Conservation (phyloP, 129 eudicot genomes). For the Flaveria bidentis region DNA sequence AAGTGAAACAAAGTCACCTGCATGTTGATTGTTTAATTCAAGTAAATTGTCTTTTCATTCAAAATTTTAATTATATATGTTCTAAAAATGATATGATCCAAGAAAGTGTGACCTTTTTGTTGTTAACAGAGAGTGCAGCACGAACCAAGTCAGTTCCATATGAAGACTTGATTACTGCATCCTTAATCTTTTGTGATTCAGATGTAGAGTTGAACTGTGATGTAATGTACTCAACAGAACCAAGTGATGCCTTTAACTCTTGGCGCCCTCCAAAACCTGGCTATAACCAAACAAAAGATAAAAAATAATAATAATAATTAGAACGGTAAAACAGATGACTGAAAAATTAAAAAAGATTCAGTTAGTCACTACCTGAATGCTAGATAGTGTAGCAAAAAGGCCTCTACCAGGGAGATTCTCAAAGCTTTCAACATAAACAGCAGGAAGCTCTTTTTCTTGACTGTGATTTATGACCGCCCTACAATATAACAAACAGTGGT, state of each 20-base stretch:
- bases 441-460: conserved; percentile 87
- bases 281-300: conserved; percentile 48
- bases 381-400: conserved; percentile 82
- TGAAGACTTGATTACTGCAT: conserved; percentile 73
- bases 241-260: conserved; percentile 81
- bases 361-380: conserved; percentile 63
- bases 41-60: neutral
- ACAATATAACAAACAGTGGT: conserved; percentile 25
- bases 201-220: conserved; percentile 71
- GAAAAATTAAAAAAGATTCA: neutral
- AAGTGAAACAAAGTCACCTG: conserved; percentile 94
- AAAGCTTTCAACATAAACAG: conserved; percentile 86
- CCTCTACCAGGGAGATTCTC: conserved; percentile 97
- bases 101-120: conserved; percentile 58
- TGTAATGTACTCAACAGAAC: conserved; percentile 89
- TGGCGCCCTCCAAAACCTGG: conserved; percentile 82
- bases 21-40: conserved; percentile 18
- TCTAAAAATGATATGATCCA: neutral
- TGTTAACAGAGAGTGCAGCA: conserved; percentile 91
- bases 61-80: neutral
- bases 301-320: neutral
- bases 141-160: conserved; percentile 83
- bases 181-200: conserved; percentile 69
- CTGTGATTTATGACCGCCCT: conserved; percentile 98
- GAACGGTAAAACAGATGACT: conserved; percentile 2